Evolutionary conservation across 345 rosid genomes (phyloP).

Genomic region (Salix viminalis): DNA sequence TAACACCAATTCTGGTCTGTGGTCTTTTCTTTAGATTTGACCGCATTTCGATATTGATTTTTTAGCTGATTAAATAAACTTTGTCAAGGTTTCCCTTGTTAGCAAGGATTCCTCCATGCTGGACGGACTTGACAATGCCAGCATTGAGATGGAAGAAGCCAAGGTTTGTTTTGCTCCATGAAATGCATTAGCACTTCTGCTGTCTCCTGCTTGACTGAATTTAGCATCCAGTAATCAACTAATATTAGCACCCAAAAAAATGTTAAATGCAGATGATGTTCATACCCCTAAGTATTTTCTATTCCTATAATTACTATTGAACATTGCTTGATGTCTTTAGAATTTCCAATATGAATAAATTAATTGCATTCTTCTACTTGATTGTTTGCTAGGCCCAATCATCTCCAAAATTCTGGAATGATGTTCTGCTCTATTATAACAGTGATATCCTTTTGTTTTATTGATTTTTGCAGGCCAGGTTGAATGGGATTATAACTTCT

Average conservation of each 20-base stretch:
- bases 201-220: neutral
- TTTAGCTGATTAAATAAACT: slow-evolving; percentile 19
- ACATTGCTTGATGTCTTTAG: neutral
- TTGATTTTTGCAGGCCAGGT: slow-evolving; percentile 57
- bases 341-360: neutral
- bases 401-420: neutral
- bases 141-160: slow-evolving; percentile 89
- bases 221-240: neutral
- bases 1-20: slow-evolving; percentile 95
- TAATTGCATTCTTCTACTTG: neutral
- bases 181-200: neutral
- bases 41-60: slow-evolving; percentile 7
- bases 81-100: slow-evolving; percentile 89
- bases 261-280: neutral
- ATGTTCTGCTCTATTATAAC: neutral
- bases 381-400: neutral
- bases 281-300: neutral
- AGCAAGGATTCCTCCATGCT: slow-evolving; percentile 99
- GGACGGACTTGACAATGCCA: slow-evolving; percentile 96
- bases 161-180: slow-evolving; percentile 56
- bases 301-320: neutral
- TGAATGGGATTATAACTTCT: slow-evolving; percentile 74
- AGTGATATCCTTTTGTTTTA: slow-evolving; percentile 1
- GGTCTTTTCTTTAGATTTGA: slow-evolving; percentile 10
- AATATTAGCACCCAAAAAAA: neutral